Evolutionary conservation across 257 asterid species (phyloP), one percentile per base, ranked within the genome.

Genomic region (Solanum pinnatisectum): DNA sequence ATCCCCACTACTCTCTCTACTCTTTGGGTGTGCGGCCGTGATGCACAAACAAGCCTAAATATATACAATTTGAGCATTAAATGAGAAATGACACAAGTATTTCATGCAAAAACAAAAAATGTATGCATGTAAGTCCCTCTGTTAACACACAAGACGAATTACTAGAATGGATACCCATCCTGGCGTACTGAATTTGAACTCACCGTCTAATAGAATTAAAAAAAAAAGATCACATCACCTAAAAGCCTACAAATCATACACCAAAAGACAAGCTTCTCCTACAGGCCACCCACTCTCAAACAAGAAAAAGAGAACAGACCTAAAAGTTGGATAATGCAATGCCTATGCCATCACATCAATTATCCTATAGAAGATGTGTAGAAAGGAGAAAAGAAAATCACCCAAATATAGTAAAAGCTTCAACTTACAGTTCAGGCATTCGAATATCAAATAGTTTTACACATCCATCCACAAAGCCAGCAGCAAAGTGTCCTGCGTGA

Each of bases 401-500:
- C 44, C 42, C 70, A 30, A 74, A 36, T 27, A 12, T 81, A 49
- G 70, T 30, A 81, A 39, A 37, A 82, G 85, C 86, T 82, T 82
- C 86, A 82, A 73, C 98, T 94, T 94, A 96, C 99, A 93, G 92
- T 88, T 94, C 98, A 73, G 98, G 98, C 35, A 94, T 91, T 63
- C 99, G 95, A 56, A 94, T 90, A 88, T 96, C 99, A 70, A 91
- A 96, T 30, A 96, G 91, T 88, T 94, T 92, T 89, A 96, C 94
- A 88, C 90, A 94, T 81, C 99, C 99, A 92, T 96, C 99, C 30
- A 90, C 92, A 91, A 93, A 96, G 88, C 99, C 99, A 88, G 98
- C 98, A 44, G 97, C 98, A 49, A 96, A 96, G 88, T 96, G 98
- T 79, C 98, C 95, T 76, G 95, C 98, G 49, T 96, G 96, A 88